phyloP scores from a whole-genome alignment of 2,329 filamentous ascomycete genomes.

The Ascochyta fabae region DNA sequence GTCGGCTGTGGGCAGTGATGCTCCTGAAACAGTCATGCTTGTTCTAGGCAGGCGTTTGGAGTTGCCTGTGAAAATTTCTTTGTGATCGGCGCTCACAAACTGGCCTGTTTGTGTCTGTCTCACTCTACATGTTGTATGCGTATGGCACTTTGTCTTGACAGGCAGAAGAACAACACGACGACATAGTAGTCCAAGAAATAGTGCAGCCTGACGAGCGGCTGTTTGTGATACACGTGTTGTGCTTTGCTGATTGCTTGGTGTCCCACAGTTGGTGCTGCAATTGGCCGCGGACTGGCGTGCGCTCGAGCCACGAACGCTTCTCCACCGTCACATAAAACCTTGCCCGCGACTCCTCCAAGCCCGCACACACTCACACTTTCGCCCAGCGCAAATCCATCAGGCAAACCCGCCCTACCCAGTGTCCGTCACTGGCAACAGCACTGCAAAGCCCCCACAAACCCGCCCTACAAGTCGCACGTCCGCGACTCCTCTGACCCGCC shows the following conservation, averaged over 20 bases:
- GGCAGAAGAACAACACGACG: neutral
- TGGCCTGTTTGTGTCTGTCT: conserved; percentile 9
- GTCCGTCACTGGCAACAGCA: conserved; percentile 29
- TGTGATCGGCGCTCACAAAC: conserved; percentile 8
- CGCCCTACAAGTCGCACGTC: conserved; percentile 31
- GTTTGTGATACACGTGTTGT: conserved; percentile 19
- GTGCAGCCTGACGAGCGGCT: conserved; percentile 5
- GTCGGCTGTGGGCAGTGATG: neutral
- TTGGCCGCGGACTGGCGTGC: conserved; percentile 6
- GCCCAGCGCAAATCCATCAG: conserved; percentile 29
- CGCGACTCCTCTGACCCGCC: conserved; percentile 45
- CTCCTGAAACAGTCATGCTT: conserved; percentile 12
- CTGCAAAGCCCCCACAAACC: conserved; percentile 20
- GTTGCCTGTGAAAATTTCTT: conserved; percentile 13
- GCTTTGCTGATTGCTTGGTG: conserved; percentile 6
- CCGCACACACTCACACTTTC: conserved; percentile 28
- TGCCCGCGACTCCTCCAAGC: conserved; percentile 13
- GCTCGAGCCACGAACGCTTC: conserved; percentile 12
- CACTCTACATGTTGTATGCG: neutral
- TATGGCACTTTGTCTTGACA: neutral
- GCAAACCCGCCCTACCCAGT: conserved; percentile 25
- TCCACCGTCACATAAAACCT: conserved; percentile 21
- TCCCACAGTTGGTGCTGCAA: conserved; percentile 5
- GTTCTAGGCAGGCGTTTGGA: conserved; percentile 11
- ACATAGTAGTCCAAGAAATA: neutral